These are phyloP conservation scores for Aspergillus affinis DNA, from an alignment of 495 filamentous ascomycete genomes.

Conservation along the genomic window DNA sequence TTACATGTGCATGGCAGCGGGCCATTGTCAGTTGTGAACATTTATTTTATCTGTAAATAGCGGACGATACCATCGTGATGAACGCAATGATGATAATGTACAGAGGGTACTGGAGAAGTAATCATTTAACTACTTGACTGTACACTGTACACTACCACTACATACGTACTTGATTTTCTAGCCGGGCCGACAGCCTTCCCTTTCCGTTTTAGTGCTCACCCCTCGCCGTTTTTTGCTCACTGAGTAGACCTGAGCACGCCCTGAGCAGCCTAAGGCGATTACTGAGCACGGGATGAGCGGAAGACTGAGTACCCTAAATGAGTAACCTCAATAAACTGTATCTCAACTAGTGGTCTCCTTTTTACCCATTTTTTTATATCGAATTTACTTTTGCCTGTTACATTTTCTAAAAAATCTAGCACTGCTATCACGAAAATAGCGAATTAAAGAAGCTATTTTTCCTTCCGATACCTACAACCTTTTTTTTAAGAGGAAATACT, in stretches of 20 bases:
- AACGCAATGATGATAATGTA: constrained; percentile 3
- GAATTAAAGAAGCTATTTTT: too few species aligned
- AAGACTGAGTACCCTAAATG: constrained; percentile 4
- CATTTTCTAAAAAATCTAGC: too few species aligned
- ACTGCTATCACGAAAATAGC: too few species aligned
- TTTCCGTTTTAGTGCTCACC: constrained; percentile 36
- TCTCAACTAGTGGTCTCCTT: too few species aligned
- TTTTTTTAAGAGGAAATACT: too few species aligned
- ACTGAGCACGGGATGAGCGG: constrained; percentile 9
- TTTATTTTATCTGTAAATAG: constrained; percentile 15
- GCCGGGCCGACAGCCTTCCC: constrained; percentile 20
- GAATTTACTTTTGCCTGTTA: too few species aligned
- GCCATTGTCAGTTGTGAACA: neutral
- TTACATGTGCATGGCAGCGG: constrained; percentile 15
- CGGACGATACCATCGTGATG: constrained; percentile 8
- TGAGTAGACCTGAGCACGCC: constrained; percentile 26
- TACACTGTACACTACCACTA: too few species aligned
- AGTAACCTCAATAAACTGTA: constrained; percentile 11
- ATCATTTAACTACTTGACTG: too few species aligned
- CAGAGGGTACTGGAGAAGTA: too few species aligned
- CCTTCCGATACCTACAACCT: too few species aligned
- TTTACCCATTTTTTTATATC: too few species aligned
- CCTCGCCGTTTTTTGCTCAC: constrained; percentile 32
- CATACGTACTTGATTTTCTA: constrained; percentile 1
- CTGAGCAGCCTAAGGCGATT: constrained; percentile 9